Evolutionary conservation across 768 basidiomycete species (phyloP).

Genomic region (Lactarius pseudohatsudake): DNA sequence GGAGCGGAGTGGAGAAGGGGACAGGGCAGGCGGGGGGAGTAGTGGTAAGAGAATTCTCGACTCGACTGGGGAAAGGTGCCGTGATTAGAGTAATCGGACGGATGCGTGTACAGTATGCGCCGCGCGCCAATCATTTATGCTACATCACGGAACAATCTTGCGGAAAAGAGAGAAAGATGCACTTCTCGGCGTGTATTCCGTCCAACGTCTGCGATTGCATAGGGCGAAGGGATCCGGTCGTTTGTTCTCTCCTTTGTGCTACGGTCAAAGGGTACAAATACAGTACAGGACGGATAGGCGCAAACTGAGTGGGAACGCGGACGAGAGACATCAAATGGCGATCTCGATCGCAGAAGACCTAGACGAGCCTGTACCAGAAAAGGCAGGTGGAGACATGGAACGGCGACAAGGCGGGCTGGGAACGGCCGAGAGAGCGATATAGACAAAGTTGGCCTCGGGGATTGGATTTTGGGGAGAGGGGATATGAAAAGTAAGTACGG

Average conservation of each 20-base stretch:
- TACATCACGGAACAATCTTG: slow-evolving; percentile 27
- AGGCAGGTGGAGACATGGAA: slow-evolving; percentile 21
- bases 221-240: slow-evolving; percentile 12
- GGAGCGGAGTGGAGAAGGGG: slow-evolving; percentile 14
- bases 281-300: not conserved
- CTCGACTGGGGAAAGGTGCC: slow-evolving; percentile 17
- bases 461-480: slow-evolving; percentile 11
- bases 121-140: slow-evolving; percentile 22
- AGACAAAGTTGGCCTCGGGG: slow-evolving; percentile 6
- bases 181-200: slow-evolving; percentile 18
- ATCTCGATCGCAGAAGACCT: slow-evolving; percentile 28
- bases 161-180: slow-evolving; percentile 16
- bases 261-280: slow-evolving; percentile 14
- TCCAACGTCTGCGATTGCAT: not conserved
- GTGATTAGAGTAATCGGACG: slow-evolving; percentile 7
- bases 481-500: slow-evolving; percentile 24
- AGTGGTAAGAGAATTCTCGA: not conserved
- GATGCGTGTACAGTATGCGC: slow-evolving; percentile 1
- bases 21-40: not conserved
- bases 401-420: slow-evolving; percentile 25
- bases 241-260: not conserved
- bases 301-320: slow-evolving; percentile 10
- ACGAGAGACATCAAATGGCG: slow-evolving; percentile 22
- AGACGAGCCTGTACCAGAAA: slow-evolving; percentile 18
- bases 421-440: slow-evolving; percentile 23